phyloP scores from a whole-genome alignment of 768 basidiomycete species.

The Boletus tomentosulus region DNA sequence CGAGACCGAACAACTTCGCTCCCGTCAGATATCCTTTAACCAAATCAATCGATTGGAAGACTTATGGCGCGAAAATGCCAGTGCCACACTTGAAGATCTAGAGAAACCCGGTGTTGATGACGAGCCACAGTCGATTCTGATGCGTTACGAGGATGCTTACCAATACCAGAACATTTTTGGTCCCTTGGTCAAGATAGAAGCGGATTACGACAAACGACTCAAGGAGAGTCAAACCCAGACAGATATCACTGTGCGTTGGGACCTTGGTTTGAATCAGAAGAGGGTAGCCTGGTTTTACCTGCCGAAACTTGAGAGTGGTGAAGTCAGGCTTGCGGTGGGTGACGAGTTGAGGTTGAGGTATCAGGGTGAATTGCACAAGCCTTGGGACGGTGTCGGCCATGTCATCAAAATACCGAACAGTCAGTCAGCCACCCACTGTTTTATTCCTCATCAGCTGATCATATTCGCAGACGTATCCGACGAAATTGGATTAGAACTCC shows the following conservation, averaged over 20 bases:
- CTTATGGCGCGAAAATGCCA: conserved; percentile 94
- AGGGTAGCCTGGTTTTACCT: conserved; percentile 97
- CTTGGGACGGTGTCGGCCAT: conserved; percentile 97
- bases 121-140: conserved; percentile 87
- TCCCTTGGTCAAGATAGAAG: conserved; percentile 98
- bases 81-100: conserved; percentile 91
- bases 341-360: conserved; percentile 93
- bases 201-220: conserved; percentile 95
- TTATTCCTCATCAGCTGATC: conserved; percentile 5
- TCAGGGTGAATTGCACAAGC: conserved; percentile 81
- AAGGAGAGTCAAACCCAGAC: conserved; percentile 99
- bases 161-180: conserved; percentile 99
- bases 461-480: conserved; percentile 83
- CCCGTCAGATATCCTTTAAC: conserved; percentile 93
- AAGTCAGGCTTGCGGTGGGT: conserved; percentile 93
- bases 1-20: conserved; percentile 93
- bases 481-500: conserved; percentile 92
- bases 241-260: conserved; percentile 94
- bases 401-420: conserved; percentile 99
- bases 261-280: conserved; percentile 97
- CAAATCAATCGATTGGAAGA: conserved; percentile 98
- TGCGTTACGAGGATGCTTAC: conserved; percentile 96
- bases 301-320: conserved; percentile 97
- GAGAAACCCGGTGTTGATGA: conserved; percentile 98
- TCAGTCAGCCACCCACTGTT: conserved; percentile 36